phyloP scores from a whole-genome alignment of 306 rosid species.

The Vachellia pachyceras region DNA sequence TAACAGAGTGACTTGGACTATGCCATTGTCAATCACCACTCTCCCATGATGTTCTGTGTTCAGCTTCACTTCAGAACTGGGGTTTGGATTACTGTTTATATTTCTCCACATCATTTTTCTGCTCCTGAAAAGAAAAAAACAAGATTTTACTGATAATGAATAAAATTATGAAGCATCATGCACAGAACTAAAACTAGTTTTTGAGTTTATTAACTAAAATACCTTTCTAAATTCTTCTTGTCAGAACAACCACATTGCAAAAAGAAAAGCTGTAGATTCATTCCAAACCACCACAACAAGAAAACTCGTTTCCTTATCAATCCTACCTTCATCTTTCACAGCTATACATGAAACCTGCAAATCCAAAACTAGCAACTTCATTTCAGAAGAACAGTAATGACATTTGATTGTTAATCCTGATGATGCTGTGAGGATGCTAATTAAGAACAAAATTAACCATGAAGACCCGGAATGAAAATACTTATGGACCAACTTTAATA shows the following conservation, averaged over 20 bases:
- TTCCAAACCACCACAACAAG: constrained; percentile 45
- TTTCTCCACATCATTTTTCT: constrained; percentile 15
- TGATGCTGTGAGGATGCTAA: constrained; percentile 12
- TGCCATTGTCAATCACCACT: constrained; percentile 68
- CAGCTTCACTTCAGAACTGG: constrained; percentile 27
- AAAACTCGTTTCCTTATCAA: constrained; percentile 27
- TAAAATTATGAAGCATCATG: background rate
- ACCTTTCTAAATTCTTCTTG: background rate
- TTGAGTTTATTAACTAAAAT: background rate
- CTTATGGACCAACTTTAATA: constrained; percentile 25
- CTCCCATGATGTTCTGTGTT: constrained; percentile 3
- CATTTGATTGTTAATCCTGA: background rate
- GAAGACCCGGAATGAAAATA: background rate
- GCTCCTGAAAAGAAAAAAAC: background rate
- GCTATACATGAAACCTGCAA: constrained; percentile 13
- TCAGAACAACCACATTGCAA: constrained; percentile 33
- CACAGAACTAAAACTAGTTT: background rate
- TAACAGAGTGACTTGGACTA: constrained; percentile 59
- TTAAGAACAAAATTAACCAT: background rate
- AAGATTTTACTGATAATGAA: too few relatives aligned
- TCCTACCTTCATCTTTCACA: constrained; percentile 3
- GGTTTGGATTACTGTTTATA: background rate
- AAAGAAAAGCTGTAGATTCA: constrained; percentile 38
- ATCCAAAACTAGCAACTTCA: constrained; percentile 13
- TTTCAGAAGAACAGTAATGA: constrained; percentile 15